Evolutionary conservation across 257 asterid species (phyloP), one percentile per base, ranked within the genome.

Genomic region (Penstemon barbatus): DNA sequence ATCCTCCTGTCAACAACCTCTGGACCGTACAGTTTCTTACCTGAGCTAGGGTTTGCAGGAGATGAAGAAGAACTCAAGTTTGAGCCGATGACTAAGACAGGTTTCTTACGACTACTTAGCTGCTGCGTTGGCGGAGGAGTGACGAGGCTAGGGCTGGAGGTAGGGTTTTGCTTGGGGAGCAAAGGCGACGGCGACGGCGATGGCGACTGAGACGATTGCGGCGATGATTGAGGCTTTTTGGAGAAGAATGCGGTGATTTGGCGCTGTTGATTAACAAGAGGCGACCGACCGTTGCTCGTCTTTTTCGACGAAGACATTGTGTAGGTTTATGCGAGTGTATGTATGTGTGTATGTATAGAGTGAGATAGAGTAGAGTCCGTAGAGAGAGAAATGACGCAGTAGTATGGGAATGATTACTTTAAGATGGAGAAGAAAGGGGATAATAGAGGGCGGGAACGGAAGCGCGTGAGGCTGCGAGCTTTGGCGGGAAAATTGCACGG

Each of bases 161-260:
- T 81, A 76, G 82, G 89, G 70, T 77, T 78, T 68, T 3, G 74
- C 11, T 80, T 78, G 10, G 86, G 25, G 19, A 72, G 51, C 1
- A 63, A 46, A 5, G 84, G 78, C 3, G 90, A 75, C 18, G 84
- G 78, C 3, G 90, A 75, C 18, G 81, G 79, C 9, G 83, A 76
- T 25, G 78, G 72, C 5, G 83, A 76, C 43, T 76, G 73, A 15
- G 83, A 72, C 7, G 83, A 66, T 18, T 86, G 61, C 13, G 86
- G 65, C 0, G 83, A 68, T 4, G 83, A 65, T 2, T 76, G 80
- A 7, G 87, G 53, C 65, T 43, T 70, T 81, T 84, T 92, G 71
- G 82, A n/a, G 81, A 93, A 93, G 81, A 93, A 93, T 41, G 90
- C 67, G 9, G 99, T 93, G 69, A 93, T 93, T 69, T 88, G 95